phyloP scores from a whole-genome alignment of 2,329 filamentous ascomycete species.

The Aspergillus quadrilineatus region DNA sequence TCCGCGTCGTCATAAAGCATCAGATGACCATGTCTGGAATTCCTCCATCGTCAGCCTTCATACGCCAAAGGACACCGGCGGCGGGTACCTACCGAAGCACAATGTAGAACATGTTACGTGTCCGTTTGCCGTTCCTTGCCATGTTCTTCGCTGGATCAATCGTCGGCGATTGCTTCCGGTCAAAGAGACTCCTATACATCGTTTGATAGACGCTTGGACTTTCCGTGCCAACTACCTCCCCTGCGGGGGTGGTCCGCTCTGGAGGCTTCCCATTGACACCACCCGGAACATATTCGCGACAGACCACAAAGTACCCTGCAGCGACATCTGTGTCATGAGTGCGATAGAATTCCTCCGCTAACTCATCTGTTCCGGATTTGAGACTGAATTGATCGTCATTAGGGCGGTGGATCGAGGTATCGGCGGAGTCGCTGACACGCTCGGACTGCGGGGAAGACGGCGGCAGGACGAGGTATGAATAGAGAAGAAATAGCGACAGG shows the following conservation, averaged over 20 bases:
- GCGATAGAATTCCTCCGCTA: slow-evolving; percentile 62
- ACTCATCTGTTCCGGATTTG: slow-evolving; percentile 58
- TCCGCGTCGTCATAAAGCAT: slow-evolving; percentile 98
- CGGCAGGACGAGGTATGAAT: slow-evolving; percentile 70
- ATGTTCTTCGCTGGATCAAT: slow-evolving; percentile 54
- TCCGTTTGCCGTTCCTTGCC: slow-evolving; percentile 55
- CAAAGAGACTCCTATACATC: slow-evolving; percentile 96
- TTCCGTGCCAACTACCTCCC: slow-evolving; percentile 72
- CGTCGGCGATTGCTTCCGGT: slow-evolving; percentile 65
- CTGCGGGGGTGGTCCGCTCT: slow-evolving; percentile 77
- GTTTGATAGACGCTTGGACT: slow-evolving; percentile 96
- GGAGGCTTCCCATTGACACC: slow-evolving; percentile 91
- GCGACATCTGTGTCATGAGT: slow-evolving; percentile 72
- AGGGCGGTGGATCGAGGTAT: slow-evolving; percentile 47
- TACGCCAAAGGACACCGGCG: neutral
- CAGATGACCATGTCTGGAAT: slow-evolving; percentile 76
- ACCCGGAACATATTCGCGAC: slow-evolving; percentile 85
- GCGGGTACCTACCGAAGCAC: slow-evolving; percentile 67
- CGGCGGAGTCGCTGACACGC: slow-evolving; percentile 39
- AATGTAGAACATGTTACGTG: slow-evolving; percentile 89
- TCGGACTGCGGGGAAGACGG: slow-evolving; percentile 25
- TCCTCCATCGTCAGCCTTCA: slow-evolving; percentile 18
- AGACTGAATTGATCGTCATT: slow-evolving; percentile 66
- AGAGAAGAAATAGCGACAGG: slow-evolving; percentile 59
- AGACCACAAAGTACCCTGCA: slow-evolving; percentile 92